phyloP scores from a whole-genome alignment of 352 stramenopile genomes.

The Phytophthora nicotianae region DNA sequence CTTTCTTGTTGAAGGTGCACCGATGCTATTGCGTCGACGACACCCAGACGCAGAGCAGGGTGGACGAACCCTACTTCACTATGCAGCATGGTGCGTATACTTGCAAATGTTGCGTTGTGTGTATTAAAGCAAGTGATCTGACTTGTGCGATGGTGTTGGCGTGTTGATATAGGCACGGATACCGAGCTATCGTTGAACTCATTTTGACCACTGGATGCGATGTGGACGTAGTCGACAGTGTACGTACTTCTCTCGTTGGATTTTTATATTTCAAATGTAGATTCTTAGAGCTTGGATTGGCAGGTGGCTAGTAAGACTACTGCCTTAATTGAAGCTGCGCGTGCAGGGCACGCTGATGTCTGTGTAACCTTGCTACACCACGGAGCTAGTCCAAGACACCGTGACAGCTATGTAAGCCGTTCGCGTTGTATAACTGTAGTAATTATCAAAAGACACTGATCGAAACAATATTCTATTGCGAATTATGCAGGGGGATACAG shows the following conservation, averaged over 20 bases:
- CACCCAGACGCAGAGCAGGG: constrained; percentile 51
- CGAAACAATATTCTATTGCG: not conserved
- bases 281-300: too few relatives aligned
- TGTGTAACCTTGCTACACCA: constrained; percentile 54
- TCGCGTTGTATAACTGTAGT: not conserved
- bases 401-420: constrained; percentile 41
- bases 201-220: constrained; percentile 51
- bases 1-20: constrained; percentile 63
- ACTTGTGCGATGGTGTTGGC: not conserved
- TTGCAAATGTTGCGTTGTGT: not conserved
- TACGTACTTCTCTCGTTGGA: constrained; percentile 13
- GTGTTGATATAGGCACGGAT: constrained; percentile 35
- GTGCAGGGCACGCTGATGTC: constrained; percentile 51
- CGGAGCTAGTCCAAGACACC: constrained; percentile 47
- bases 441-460: not conserved
- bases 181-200: constrained; percentile 38
- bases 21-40: constrained; percentile 47
- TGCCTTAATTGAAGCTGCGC: constrained; percentile 63
- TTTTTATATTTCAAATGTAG: not conserved
- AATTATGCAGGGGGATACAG: constrained; percentile 60
- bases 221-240: constrained; percentile 62
- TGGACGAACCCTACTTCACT: constrained; percentile 69
- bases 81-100: constrained; percentile 52
- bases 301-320: constrained; percentile 59
- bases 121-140: not conserved